Conservation (phyloP, 1,284 basidiomycete species). For the Pisolithus thermaeus region DNA sequence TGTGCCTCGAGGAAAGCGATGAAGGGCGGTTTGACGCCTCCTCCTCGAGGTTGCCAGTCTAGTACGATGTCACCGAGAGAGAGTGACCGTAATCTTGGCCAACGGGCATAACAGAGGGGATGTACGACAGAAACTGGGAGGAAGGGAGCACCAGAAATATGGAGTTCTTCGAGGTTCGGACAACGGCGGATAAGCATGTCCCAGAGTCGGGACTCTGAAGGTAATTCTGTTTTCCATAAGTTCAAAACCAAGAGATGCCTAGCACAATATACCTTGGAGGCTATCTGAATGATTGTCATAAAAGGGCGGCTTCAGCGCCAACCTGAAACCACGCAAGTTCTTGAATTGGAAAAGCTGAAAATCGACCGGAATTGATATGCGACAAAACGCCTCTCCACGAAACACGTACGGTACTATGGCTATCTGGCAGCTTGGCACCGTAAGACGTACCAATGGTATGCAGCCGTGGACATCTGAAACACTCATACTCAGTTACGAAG, state of each 20-base stretch:
- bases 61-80: slow-evolving; percentile 58
- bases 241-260: background rate
- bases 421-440: slow-evolving; percentile 50
- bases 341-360: slow-evolving; percentile 60
- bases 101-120: slow-evolving; percentile 43
- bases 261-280: slow-evolving; percentile 42
- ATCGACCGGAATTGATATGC: slow-evolving; percentile 3
- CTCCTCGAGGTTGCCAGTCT: slow-evolving; percentile 37
- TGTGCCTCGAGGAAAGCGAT: slow-evolving; percentile 63
- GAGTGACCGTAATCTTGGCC: slow-evolving; percentile 55
- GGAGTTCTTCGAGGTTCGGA: slow-evolving; percentile 56
- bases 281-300: slow-evolving; percentile 52
- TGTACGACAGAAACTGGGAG: slow-evolving; percentile 37
- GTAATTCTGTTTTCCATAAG: slow-evolving; percentile 16
- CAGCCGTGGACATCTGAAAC: slow-evolving; percentile 53
- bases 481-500: background rate
- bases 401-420: slow-evolving; percentile 53
- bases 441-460: slow-evolving; percentile 54
- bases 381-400: background rate
- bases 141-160: slow-evolving; percentile 50
- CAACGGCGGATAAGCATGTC: slow-evolving; percentile 60
- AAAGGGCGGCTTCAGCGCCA: slow-evolving; percentile 53
- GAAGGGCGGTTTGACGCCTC: slow-evolving; percentile 47
- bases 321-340: slow-evolving; percentile 52
- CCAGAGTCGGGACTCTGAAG: slow-evolving; percentile 42